These are phyloP conservation scores for Oxyria digyna DNA, from an alignment of 148 eudicot genomes.

Conservation along the genomic window DNA sequence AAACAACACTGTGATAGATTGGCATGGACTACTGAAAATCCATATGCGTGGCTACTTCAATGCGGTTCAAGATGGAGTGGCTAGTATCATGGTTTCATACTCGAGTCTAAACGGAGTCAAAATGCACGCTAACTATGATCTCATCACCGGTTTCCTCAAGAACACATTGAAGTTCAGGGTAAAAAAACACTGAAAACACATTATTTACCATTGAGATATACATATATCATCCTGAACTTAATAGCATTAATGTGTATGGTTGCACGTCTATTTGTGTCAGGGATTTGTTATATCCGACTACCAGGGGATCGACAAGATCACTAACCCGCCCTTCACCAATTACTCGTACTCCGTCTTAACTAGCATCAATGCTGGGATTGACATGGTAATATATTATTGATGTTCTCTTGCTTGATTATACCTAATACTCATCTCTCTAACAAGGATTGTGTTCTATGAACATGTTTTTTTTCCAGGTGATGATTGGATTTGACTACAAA, in stretches of 20 bases:
- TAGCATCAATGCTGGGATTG: constrained; percentile 3
- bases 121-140: constrained; percentile 6
- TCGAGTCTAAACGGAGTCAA: constrained; percentile 3
- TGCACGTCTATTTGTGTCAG: neutral
- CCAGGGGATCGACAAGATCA: constrained; percentile 1
- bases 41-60: neutral
- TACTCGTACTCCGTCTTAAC: neutral
- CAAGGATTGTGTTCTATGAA: no score
- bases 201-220: no score
- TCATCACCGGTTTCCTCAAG: constrained; percentile 6
- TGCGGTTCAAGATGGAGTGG: neutral
- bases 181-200: neutral
- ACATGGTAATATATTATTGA: neutral
- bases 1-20: constrained; percentile 3
- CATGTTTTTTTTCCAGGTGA: constrained; percentile 28
- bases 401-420: neutral
- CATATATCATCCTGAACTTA: no score
- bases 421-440: no score
- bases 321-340: constrained; percentile 2
- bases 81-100: constrained; percentile 4
- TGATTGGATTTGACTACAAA: constrained; percentile 40
- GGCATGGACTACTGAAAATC: constrained; percentile 5
- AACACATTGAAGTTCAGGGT: constrained; percentile 7
- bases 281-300: constrained; percentile 9
- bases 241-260: no score